Evolutionary conservation across 192 early-diverging fungal genomes (phyloP).

Genomic region (Umbelopsis sp.): DNA sequence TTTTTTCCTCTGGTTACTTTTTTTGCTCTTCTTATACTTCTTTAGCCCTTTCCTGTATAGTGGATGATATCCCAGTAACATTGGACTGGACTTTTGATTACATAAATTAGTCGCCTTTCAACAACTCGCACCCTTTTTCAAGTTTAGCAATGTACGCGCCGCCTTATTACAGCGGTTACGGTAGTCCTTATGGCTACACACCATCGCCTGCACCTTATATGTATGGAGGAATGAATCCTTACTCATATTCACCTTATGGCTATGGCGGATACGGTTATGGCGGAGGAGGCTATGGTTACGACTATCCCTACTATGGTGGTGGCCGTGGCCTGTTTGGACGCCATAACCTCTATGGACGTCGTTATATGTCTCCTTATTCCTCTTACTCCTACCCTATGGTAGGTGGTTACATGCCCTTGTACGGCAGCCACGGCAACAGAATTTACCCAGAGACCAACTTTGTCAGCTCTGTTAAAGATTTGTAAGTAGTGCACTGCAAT

Average conservation of each 20-base stretch:
- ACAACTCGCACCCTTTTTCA: too few species aligned
- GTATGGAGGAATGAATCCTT: constrained; percentile 21
- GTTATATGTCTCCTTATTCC: constrained; percentile 18
- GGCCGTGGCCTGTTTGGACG: background rate
- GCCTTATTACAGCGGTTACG: constrained; percentile 16
- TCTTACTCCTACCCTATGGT: constrained; percentile 17
- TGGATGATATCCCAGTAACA: background rate
- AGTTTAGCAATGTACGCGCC: constrained; percentile 8
- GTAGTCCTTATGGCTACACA: constrained; percentile 10
- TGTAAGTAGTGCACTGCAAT: background rate
- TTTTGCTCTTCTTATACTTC: background rate
- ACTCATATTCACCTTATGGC: background rate
- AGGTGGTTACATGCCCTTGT: constrained; percentile 16
- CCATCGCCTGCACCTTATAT: constrained; percentile 18
- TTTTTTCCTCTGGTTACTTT: constrained; percentile 1
- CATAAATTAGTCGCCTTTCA: background rate
- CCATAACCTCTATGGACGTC: background rate
- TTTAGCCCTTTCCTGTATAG: background rate
- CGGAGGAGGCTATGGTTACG: constrained; percentile 5
- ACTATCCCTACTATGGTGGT: background rate
- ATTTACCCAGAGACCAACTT: constrained; percentile 19
- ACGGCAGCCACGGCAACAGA: constrained; percentile 14
- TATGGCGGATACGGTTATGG: constrained; percentile 3
- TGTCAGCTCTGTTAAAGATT: constrained; percentile 19
- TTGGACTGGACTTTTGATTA: background rate